A percentile compares a stretch with the other conserved stretches of the same genome.
These are phyloP conservation scores for Amylostereum chailletii DNA, from an alignment of 1,284 basidiomycete genomes.

Conservation along the genomic window DNA sequence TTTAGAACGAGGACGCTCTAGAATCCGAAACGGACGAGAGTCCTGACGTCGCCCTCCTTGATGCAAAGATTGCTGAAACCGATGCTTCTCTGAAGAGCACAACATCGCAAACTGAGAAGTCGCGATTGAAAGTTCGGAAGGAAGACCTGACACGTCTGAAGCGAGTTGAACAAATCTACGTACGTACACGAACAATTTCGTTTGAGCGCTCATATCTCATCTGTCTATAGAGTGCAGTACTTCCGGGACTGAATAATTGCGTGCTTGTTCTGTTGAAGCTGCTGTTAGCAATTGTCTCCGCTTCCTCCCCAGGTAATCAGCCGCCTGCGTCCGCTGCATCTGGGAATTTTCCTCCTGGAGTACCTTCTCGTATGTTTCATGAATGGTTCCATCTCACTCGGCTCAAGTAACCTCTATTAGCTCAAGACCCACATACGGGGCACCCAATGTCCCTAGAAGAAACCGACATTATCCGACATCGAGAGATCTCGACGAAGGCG, in stretches of 20 bases:
- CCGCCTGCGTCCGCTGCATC: slow-evolving; percentile 52
- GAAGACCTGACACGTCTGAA: slow-evolving; percentile 80
- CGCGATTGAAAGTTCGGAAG: slow-evolving; percentile 58
- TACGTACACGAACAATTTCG: slow-evolving; percentile 30
- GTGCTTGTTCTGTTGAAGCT: slow-evolving; percentile 88
- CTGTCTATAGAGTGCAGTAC: slow-evolving; percentile 51
- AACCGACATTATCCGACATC: slow-evolving; percentile 89
- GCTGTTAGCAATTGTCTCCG: slow-evolving; percentile 82
- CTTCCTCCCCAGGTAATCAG: slow-evolving; percentile 45
- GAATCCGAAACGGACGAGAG: slow-evolving; percentile 39
- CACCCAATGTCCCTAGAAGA: slow-evolving; percentile 85
- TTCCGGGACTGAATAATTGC: slow-evolving; percentile 80
- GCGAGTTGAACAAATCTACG: slow-evolving; percentile 87
- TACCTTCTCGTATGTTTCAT: slow-evolving; percentile 52
- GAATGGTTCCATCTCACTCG: not conserved
- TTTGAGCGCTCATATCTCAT: not conserved
- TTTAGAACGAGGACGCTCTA: slow-evolving; percentile 44
- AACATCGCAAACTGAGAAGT: slow-evolving; percentile 44
- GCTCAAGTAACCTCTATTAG: slow-evolving; percentile 20
- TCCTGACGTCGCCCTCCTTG: slow-evolving; percentile 61
- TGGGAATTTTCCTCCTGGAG: slow-evolving; percentile 59
- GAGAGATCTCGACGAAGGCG: slow-evolving; percentile 96
- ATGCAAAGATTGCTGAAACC: slow-evolving; percentile 64
- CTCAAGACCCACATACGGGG: slow-evolving; percentile 56
- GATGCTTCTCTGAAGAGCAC: slow-evolving; percentile 49